These are phyloP conservation scores for Aspergillus nanangensis DNA, from an alignment of 495 filamentous ascomycete genomes.

Conservation along the genomic window DNA sequence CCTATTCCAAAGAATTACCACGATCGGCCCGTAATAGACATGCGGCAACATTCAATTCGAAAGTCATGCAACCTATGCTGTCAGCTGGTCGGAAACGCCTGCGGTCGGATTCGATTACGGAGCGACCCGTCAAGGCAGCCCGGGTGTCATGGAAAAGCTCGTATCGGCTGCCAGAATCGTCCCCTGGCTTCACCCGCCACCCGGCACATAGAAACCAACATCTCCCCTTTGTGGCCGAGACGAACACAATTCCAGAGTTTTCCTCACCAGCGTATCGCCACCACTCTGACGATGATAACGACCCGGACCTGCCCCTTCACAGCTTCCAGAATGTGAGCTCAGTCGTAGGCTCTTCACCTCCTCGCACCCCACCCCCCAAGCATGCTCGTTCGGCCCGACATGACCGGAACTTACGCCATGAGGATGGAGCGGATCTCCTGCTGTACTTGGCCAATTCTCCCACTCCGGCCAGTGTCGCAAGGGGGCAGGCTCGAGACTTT, in stretches of 20 bases:
- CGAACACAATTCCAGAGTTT: constrained; percentile 60
- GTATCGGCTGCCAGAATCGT: constrained; percentile 74
- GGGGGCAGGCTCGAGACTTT: constrained; percentile 42
- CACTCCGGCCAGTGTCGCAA: constrained; percentile 61
- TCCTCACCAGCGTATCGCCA: constrained; percentile 57
- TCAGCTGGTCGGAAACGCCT: constrained; percentile 59
- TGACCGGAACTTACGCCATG: constrained; percentile 48
- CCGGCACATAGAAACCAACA: constrained; percentile 41
- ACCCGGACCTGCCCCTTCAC: constrained; percentile 64
- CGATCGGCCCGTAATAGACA: constrained; percentile 42
- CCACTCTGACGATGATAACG: constrained; percentile 74
- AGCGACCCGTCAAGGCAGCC: constrained; percentile 50
- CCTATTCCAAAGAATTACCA: constrained; percentile 43
- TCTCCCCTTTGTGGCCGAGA: constrained; percentile 67
- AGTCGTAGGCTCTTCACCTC: constrained; percentile 67
- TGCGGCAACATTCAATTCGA: constrained; percentile 44
- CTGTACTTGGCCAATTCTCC: constrained; percentile 91
- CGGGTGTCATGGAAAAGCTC: constrained; percentile 67
- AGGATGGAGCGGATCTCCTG: constrained; percentile 87
- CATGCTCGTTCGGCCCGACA: constrained; percentile 45
- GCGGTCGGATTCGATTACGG: constrained; percentile 60
- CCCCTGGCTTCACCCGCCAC: constrained; percentile 54
- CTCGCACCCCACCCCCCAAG: constrained; percentile 73
- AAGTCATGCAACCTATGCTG: constrained; percentile 43
- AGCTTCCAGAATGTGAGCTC: constrained; percentile 59